A percentile compares a stretch with the other conserved stretches of the same genome.
Conservation (phyloP, 345 rosid species). For the Rhizophora mangle region DNA sequence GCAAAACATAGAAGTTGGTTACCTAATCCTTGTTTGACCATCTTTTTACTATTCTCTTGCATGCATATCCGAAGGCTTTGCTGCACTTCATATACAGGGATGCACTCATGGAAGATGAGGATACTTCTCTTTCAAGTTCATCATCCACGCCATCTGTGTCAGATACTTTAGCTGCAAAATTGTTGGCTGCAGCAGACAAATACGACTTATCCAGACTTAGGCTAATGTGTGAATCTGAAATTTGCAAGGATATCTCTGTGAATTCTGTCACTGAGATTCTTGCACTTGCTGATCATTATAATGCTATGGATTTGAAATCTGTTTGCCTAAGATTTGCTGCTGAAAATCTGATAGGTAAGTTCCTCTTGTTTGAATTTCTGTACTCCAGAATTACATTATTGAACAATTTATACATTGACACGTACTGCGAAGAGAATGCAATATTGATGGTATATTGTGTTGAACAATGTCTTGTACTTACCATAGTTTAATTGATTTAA, state of each 20-base stretch:
- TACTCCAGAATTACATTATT: background rate
- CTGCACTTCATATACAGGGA: slow-evolving; percentile 78
- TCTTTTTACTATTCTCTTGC: slow-evolving; percentile 20
- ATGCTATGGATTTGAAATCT: slow-evolving; percentile 73
- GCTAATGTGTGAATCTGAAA: slow-evolving; percentile 78
- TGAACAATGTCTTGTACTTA: background rate
- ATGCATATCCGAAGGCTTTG: slow-evolving; percentile 56
- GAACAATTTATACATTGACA: slow-evolving; percentile 3
- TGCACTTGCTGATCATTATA: slow-evolving; percentile 74
- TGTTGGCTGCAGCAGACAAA: slow-evolving; percentile 83
- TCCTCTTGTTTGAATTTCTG: slow-evolving; percentile 15
- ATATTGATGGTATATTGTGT: background rate
- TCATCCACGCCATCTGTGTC: slow-evolving; percentile 45
- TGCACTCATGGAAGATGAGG: slow-evolving; percentile 65
- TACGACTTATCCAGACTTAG: slow-evolving; percentile 76
- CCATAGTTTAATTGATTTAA: background rate
- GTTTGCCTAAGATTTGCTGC: slow-evolving; percentile 88
- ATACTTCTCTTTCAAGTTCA: slow-evolving; percentile 46
- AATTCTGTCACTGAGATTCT: slow-evolving; percentile 67
- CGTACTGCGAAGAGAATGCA: background rate
- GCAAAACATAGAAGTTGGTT: background rate
- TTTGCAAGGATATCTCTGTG: slow-evolving; percentile 82
- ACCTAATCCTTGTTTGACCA: background rate
- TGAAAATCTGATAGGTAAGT: slow-evolving; percentile 78
- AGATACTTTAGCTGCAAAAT: slow-evolving; percentile 63